Evolutionary conservation across 148 eudicot genomes (phyloP), one percentile per base, ranked within the genome.

Genomic region (Cornus controversa): DNA sequence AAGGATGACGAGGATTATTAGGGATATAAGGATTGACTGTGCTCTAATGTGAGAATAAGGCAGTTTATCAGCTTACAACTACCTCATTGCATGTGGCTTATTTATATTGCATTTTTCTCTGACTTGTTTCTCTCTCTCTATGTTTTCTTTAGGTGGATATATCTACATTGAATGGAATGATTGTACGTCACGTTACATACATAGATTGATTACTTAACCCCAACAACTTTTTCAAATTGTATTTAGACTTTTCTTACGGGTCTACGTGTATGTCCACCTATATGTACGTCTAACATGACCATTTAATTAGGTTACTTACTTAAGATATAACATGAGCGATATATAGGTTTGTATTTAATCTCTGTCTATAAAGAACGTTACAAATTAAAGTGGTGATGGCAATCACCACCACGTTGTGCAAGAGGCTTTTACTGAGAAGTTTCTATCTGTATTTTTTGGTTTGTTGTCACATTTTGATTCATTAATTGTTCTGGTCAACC

Each of bases 61-160:
- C 80, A 67, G 96, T 74, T 90, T 83, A 92, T 79, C 90, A n/a
- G 87, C 83, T 83, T 78, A 77, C 87, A 88, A 81, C 96, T 71
- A 91, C 86, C 76, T 31, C 22, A 26, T 36, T 66, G 63, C 26
- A 15, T 37, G 27, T 42, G 28, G 66, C 66, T 31, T 69, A 71
- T 75, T 70, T 76, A 80, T 73, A 75, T 57, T 54, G 36, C 27
- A 70, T 40, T 29, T 31, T 28, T 67, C 71, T 83, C 70, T 69
- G 4, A 2, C 6, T 37, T 6, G 7, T 69, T 64, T 53, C 27
- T 71, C 47, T 9, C 27, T 31, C 72, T 22, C 69, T 31, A 16
- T 25, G 47, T 76, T 81, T 81, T 57, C 22, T 72, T 25, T 9
- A 70, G 83, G 83, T 72, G 25, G 74, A 67, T 72, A 27, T 40